Evolutionary conservation across 305 asterid genomes (phyloP).

Genomic region (Fraxinus albicans): DNA sequence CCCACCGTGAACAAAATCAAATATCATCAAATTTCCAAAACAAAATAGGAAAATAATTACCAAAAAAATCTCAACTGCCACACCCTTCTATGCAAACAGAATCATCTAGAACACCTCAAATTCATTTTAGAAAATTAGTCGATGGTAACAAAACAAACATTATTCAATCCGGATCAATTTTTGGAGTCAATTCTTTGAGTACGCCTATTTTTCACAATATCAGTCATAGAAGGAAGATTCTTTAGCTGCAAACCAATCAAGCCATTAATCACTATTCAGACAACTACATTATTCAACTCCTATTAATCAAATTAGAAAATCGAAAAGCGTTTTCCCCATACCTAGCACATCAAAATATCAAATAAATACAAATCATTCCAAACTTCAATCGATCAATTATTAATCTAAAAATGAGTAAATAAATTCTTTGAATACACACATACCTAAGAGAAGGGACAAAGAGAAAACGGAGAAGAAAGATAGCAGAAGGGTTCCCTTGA

Average conservation of each 20-base stretch:
- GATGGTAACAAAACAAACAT: not conserved
- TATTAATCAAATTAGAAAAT: not conserved
- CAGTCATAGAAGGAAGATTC: conserved; percentile 70
- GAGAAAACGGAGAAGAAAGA: not conserved
- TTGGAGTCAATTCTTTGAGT: too few species aligned
- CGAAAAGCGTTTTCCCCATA: not conserved
- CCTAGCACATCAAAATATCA: not conserved
- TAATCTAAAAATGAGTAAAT: not conserved
- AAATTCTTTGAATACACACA: not conserved
- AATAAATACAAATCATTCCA: not conserved
- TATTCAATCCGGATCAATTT: too few species aligned
- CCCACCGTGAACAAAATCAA: too few species aligned
- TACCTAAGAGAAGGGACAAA: too few species aligned
- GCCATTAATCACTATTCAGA: not conserved
- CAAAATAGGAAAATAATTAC: not conserved
- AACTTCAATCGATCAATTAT: not conserved
- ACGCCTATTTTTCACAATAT: too few species aligned
- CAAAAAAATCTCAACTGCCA: not conserved
- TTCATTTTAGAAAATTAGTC: not conserved
- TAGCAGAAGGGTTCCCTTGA: not conserved
- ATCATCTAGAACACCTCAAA: not conserved
- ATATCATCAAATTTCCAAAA: not conserved
- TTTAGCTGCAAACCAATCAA: conserved; percentile 56
- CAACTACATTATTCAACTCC: not conserved
- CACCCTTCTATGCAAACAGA: not conserved